phyloP scores from a whole-genome alignment of 352 stramenopile species.

The Aphanomyces invadans region DNA sequence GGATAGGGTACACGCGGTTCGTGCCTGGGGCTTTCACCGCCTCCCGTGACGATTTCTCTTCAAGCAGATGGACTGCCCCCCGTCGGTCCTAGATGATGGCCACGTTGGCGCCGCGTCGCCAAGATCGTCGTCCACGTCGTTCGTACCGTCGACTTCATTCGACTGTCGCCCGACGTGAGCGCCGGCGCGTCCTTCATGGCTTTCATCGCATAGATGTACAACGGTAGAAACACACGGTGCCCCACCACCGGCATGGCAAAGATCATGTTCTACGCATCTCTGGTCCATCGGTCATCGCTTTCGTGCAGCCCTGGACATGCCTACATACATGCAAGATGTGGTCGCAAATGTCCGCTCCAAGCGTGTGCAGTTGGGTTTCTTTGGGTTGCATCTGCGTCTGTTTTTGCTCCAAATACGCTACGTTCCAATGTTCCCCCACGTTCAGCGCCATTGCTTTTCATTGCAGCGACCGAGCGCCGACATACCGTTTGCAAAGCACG shows the following conservation, averaged over 20 bases:
- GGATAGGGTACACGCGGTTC: neutral
- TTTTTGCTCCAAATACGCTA: slow-evolving; percentile 24
- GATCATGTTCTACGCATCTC: slow-evolving; percentile 3
- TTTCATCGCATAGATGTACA: neutral
- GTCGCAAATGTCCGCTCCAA: slow-evolving; percentile 14
- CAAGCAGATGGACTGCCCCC: too few relatives aligned
- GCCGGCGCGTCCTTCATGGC: neutral
- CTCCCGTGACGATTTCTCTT: too few relatives aligned
- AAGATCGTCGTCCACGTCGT: too few relatives aligned
- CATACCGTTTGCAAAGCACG: slow-evolving; percentile 22
- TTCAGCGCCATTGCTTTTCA: neutral
- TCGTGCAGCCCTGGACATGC: neutral
- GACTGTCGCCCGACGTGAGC: too few relatives aligned
- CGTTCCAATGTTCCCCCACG: too few relatives aligned
- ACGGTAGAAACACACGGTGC: neutral
- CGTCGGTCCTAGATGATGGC: neutral
- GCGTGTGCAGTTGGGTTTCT: neutral
- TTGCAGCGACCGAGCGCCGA: neutral
- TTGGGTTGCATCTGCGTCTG: slow-evolving; percentile 11
- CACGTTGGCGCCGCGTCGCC: too few relatives aligned
- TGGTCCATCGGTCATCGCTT: neutral
- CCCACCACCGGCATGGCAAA: slow-evolving; percentile 15
- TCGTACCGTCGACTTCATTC: too few relatives aligned
- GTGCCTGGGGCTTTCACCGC: too few relatives aligned
- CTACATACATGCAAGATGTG: slow-evolving; percentile 21